Evolutionary conservation across 306 rosid species (phyloP).

Genomic region (Cajanus cajan): DNA sequence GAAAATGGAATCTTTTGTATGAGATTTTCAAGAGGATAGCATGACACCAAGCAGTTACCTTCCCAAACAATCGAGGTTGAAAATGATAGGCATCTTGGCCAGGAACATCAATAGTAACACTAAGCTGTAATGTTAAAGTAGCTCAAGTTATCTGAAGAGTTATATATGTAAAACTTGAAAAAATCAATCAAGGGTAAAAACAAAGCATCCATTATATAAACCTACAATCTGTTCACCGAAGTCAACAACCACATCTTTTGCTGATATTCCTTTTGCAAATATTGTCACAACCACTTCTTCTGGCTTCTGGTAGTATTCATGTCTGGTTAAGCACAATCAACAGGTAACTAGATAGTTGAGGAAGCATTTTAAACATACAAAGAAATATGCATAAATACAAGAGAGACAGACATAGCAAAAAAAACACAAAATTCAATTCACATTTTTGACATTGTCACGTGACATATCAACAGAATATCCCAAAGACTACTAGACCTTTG

Average conservation of each 20-base stretch:
- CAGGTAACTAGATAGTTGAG: slow-evolving; percentile 17
- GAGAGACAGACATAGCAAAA: not conserved
- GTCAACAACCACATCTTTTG: slow-evolving; percentile 57
- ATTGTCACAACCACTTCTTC: slow-evolving; percentile 89
- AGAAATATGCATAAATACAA: not conserved
- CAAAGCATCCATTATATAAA: slow-evolving; percentile 14
- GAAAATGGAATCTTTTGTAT: not conserved
- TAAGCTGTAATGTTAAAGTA: slow-evolving; percentile 56
- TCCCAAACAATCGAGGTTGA: slow-evolving; percentile 86
- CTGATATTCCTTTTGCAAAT: slow-evolving; percentile 83
- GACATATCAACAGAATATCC: slow-evolving; percentile 7
- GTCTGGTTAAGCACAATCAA: slow-evolving; percentile 53
- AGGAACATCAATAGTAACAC: slow-evolving; percentile 65
- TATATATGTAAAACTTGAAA: not conserved
- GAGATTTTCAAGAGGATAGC: not conserved
- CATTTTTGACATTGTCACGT: not conserved
- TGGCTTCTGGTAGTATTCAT: slow-evolving; percentile 87
- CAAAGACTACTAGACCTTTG: not conserved
- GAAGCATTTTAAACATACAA: not conserved
- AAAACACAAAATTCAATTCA: slow-evolving; percentile 1
- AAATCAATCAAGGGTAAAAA: not conserved
- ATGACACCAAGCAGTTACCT: slow-evolving; percentile 48
- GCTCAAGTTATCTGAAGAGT: not conserved
- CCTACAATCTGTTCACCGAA: slow-evolving; percentile 94
- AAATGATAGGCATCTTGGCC: slow-evolving; percentile 66